Conservation (phyloP, 768 basidiomycete species). For the Lyophyllum decastes region DNA sequence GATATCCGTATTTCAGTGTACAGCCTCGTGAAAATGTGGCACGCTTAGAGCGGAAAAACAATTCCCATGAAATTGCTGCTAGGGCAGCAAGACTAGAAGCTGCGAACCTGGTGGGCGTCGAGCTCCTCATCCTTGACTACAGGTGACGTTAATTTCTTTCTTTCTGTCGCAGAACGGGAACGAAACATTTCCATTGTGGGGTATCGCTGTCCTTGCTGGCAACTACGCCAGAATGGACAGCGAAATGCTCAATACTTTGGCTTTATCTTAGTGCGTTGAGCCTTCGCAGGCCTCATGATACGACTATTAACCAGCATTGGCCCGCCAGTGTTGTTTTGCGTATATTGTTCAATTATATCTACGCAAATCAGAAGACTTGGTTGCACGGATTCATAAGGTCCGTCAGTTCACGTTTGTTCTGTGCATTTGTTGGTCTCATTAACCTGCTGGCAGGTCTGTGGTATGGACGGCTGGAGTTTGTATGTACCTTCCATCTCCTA, state of each 20-base stretch:
- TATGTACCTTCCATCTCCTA: neutral
- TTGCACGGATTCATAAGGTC: slow-evolving; percentile 14
- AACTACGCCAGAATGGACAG: slow-evolving; percentile 10
- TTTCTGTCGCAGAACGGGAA: slow-evolving; percentile 25
- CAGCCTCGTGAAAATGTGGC: slow-evolving; percentile 16
- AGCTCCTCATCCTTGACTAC: neutral
- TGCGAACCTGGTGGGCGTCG: too few species aligned
- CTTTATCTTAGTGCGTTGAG: neutral
- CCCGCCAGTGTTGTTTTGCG: slow-evolving; percentile 11
- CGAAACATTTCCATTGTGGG: slow-evolving; percentile 31
- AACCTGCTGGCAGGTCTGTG: neutral
- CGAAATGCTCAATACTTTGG: too few species aligned
- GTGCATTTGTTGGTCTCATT: neutral
- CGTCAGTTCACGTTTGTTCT: neutral
- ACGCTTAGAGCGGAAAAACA: slow-evolving; percentile 11
- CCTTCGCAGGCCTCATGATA: slow-evolving; percentile 6
- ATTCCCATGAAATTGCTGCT: slow-evolving; percentile 16
- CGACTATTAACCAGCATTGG: slow-evolving; percentile 14
- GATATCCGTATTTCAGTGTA: slow-evolving; percentile 7
- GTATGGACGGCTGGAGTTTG: slow-evolving; percentile 5
- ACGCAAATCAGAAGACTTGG: slow-evolving; percentile 25
- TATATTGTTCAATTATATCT: slow-evolving; percentile 28
- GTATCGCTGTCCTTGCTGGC: slow-evolving; percentile 20
- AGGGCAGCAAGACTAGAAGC: slow-evolving; percentile 11
- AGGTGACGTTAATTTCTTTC: neutral